Evolutionary conservation across 2,329 filamentous ascomycete species (phyloP), one percentile per base, ranked within the genome.

Genomic region (Beauveria rudraprayagi): DNA sequence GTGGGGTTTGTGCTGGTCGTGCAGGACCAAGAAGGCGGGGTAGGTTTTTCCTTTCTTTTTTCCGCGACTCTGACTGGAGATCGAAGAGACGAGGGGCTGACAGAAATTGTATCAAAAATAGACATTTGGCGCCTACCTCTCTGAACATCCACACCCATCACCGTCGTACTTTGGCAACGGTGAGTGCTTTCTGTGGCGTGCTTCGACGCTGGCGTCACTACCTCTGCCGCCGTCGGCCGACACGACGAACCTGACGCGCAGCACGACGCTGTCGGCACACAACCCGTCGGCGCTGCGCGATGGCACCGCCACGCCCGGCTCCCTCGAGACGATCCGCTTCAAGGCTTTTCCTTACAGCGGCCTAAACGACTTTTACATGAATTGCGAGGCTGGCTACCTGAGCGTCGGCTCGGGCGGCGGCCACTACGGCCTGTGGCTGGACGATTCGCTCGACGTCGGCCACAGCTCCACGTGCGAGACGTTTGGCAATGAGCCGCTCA

Each of bases 341-440:
- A 97, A 96, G 75, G 93, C 93, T 0, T 99, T 97, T 69, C 92
- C 93, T 0, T 97, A 97, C 70, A 95, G 90, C 61, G 94, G 94
- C 5, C 84, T 96, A 46, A 97, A 99, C 72, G 94, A 97, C 73
- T 99, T 96, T 72, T 91, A 93, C 78, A 94, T 97, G 66, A 89
- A 95, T 69, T 97, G 93, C 75, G 92, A 97, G 75, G 80, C 85
- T 3, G 84, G 87, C 26, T 97, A 90, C 71, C 75, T 99, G 16
- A 94, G 90, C 69, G 82, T 97, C 22, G 94, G 94, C 11, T 93
- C 91, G 60, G 91, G 81, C 48, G 92, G 96, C 67, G 93, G 94
- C 0, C 89, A 90, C 68, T 97, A 94, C 72, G 94, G 94, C 2
- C 78, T 99, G 6, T 97, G 94, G 94, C 81, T 99, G 14, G 91